phyloP scores from a whole-genome alignment of 2,329 filamentous ascomycete species.

The Eurotiales sp. region DNA sequence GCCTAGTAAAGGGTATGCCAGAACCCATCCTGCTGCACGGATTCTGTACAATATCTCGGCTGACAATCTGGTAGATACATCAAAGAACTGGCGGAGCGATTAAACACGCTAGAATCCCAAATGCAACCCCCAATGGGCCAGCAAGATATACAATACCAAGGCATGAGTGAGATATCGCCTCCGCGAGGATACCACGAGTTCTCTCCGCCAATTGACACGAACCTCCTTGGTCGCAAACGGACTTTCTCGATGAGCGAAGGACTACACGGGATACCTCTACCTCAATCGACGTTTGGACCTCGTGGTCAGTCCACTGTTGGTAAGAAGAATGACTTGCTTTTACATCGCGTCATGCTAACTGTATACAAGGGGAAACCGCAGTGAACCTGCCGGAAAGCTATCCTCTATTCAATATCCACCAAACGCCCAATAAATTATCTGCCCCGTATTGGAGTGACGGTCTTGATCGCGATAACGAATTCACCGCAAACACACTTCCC shows the following conservation, averaged over 20 bases:
- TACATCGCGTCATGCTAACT: slow-evolving; percentile 6
- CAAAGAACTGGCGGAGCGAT: slow-evolving; percentile 81
- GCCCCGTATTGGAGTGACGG: slow-evolving; percentile 37
- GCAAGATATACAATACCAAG: slow-evolving; percentile 40
- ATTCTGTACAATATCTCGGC: slow-evolving; percentile 8
- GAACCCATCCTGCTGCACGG: neutral
- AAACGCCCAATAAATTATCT: slow-evolving; percentile 30
- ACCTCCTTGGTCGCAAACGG: slow-evolving; percentile 43
- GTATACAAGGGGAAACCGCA: slow-evolving; percentile 12
- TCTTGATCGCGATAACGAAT: slow-evolving; percentile 23
- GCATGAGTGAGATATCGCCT: slow-evolving; percentile 40
- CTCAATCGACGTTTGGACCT: slow-evolving; percentile 35
- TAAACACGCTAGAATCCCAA: slow-evolving; percentile 77
- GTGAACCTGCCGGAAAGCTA: slow-evolving; percentile 15
- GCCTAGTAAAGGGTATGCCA: slow-evolving; percentile 73
- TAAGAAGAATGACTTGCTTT: slow-evolving; percentile 16
- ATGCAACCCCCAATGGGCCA: slow-evolving; percentile 48
- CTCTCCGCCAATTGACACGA: slow-evolving; percentile 46
- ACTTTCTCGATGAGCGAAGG: slow-evolving; percentile 49
- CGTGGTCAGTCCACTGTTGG: slow-evolving; percentile 34
- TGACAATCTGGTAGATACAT: slow-evolving; percentile 62
- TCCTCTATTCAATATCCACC: slow-evolving; percentile 29
- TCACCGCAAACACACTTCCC: neutral
- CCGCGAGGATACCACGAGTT: slow-evolving; percentile 50
- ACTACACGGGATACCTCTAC: slow-evolving; percentile 39